phyloP scores from a whole-genome alignment of 352 stramenopile genomes.

The Pythium chondricola region DNA sequence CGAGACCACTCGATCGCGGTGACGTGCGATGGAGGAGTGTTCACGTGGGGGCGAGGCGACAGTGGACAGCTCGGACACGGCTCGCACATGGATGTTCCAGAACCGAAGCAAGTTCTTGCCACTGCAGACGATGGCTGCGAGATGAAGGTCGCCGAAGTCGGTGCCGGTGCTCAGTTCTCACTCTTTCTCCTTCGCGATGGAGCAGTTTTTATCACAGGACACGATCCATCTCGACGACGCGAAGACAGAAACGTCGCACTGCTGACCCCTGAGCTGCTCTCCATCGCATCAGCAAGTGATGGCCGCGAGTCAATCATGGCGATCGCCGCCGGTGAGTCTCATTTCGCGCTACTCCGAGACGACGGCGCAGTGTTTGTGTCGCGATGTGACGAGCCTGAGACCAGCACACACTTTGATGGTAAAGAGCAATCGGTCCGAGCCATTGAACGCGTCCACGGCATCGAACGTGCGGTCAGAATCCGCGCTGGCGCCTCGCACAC shows the following conservation, averaged over 20 bases:
- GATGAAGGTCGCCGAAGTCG: conserved; percentile 13
- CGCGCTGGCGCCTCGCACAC: conserved; percentile 12
- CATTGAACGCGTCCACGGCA: not conserved
- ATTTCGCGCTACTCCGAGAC: conserved; percentile 10
- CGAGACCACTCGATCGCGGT: conserved; percentile 64
- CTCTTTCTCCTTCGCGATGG: conserved; percentile 21
- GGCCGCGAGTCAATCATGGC: not conserved
- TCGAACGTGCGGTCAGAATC: not conserved
- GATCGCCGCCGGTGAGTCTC: conserved; percentile 9
- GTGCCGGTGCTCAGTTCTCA: conserved; percentile 18
- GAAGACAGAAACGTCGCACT: not conserved
- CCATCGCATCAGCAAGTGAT: no score
- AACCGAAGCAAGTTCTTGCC: conserved; percentile 55
- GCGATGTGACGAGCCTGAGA: no score
- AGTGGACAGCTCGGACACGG: conserved; percentile 61
- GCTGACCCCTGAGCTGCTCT: conserved; percentile 3
- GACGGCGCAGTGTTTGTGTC: conserved; percentile 4
- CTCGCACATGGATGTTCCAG: conserved; percentile 46
- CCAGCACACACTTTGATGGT: no score
- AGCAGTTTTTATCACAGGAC: conserved; percentile 13
- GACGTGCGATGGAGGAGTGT: conserved; percentile 41
- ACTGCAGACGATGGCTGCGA: conserved; percentile 22
- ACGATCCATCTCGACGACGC: not conserved
- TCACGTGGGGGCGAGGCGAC: conserved; percentile 66
- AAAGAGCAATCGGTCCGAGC: no score